Percentiles rank a stretch among this genome's conserved stretches.
Evolutionary conservation across 73 alveolate species (phyloP).

Genomic region (Paramecium caudatum): DNA sequence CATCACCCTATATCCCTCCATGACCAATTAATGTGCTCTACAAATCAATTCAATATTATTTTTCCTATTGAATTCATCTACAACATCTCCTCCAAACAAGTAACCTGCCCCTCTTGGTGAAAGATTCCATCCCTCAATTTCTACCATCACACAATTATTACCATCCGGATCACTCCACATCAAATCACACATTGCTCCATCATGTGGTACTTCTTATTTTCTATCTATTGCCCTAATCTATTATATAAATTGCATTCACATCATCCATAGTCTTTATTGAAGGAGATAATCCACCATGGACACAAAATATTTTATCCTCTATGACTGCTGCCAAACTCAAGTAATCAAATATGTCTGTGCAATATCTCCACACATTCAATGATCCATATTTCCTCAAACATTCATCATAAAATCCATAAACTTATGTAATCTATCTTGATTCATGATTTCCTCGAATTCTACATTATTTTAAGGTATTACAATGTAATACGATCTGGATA

Average conservation of each 20-base stretch:
- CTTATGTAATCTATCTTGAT: conserved; percentile 94
- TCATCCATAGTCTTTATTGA: conserved; percentile 93
- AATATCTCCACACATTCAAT: conserved; percentile 96
- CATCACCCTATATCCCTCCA: conserved; percentile 95
- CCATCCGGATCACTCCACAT: conserved; percentile 99
- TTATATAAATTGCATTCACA: conserved; percentile 28
- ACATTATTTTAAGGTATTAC: conserved; percentile 86
- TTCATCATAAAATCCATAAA: conserved; percentile 96
- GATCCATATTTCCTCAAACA: conserved; percentile 95
- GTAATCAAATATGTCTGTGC: conserved; percentile 96
- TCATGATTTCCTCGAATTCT: conserved; percentile 95
- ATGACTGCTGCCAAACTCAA: conserved; percentile 92
- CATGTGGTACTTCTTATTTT: conserved; percentile 99
- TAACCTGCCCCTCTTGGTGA: conserved; percentile 98
- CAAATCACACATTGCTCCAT: conserved; percentile 98
- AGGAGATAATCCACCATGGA: conserved; percentile 99
- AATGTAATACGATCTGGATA: conserved; percentile 82
- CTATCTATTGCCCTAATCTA: conserved; percentile 96
- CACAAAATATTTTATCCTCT: conserved; percentile 96
- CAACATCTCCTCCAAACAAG: conserved; percentile 96
- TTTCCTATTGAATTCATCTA: conserved; percentile 86
- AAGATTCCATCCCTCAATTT: conserved; percentile 77
- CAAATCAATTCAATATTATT: conserved; percentile 93
- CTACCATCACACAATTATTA: background rate
- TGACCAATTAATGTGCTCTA: conserved; percentile 97